Base-by-base conservation (phyloP, 2,329 filamentous ascomycete genomes). In the Xylariaceae sp. region DNA sequence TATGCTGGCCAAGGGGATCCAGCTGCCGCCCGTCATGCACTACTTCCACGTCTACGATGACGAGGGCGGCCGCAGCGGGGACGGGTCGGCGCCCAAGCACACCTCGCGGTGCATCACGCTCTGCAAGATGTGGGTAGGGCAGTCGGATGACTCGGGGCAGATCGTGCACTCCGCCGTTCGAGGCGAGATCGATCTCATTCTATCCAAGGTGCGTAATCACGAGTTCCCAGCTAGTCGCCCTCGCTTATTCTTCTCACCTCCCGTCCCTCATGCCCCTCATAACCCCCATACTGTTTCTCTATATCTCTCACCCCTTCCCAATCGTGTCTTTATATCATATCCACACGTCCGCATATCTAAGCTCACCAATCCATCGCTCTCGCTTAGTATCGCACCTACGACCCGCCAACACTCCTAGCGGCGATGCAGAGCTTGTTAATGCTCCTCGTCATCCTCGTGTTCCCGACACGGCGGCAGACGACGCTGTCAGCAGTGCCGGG, bases 371-470 rank as follows among this genome's bases (percentile, higher is more conserved):
- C n/a, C 27, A 7, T 41, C 29, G 5, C 32, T 34, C 35, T 11
- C 35, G 8, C 19, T 19, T 48, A 71, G 70, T 71, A 68, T 50
- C 64, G 60, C 45, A 62, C 61, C 7, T 67, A 68, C 41, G 67
- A 72, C 47, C 65, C 70, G 49, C 54, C 60, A 4, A 65, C 66
- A 31, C 64, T 73, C 3, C 58, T 73, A 11, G 64, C 69, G 29
- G 65, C 68, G 2, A 53, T 73, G 2, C 72, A 74, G 61, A 65
- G 71, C 31, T 59, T 73, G 1, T 62, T 67, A 1, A 66, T 74
- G 27, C 73, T 73, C 50, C 62, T 67, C 1, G 65, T 73, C 5
- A 65, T 74, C 7, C 64, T 74, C 12, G 60, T 74, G 32, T 74
- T 71, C 55, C 71, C 72, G 3, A 62, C 63, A 3, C 62, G 56